Conservation (phyloP, 129 eudicot species). For the Pseudognaphalium luteoalbum region DNA sequence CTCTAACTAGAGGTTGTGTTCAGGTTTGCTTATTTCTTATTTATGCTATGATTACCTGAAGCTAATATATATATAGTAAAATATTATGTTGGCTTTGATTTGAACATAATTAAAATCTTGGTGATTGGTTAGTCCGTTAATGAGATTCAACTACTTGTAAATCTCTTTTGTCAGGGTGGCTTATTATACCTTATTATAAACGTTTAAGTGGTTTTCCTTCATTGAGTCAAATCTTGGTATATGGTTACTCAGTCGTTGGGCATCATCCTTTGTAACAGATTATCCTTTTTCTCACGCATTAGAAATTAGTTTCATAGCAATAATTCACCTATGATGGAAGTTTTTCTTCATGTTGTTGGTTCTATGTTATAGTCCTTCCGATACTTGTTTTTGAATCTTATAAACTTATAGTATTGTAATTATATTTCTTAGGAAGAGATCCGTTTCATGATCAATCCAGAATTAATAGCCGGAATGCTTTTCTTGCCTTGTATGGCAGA, state of each 20-base stretch:
- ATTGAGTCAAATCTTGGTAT: background rate
- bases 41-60: constrained; percentile 1
- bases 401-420: background rate
- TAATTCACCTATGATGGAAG: background rate
- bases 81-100: constrained; percentile 7
- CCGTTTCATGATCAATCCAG: constrained; percentile 96
- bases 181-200: background rate
- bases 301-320: background rate
- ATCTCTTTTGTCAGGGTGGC: background rate
- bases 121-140: background rate
- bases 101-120: background rate
- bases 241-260: background rate
- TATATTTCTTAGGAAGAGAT: constrained; percentile 73
- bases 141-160: background rate
- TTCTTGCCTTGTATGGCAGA: constrained; percentile 89
- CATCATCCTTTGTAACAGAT: background rate
- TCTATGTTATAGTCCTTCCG: constrained; percentile 6
- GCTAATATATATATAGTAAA: background rate
- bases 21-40: constrained; percentile 50
- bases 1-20: constrained; percentile 77
- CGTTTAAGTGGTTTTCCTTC: background rate
- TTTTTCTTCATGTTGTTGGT: constrained; percentile 22
- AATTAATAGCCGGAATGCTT: constrained; percentile 86
- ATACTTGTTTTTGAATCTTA: background rate
- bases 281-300: background rate